A percentile compares a stretch with the other conserved stretches of the same genome.
Conservation (phyloP, 176 grass and related monocot species). For the Bothriochloa decipiens region DNA sequence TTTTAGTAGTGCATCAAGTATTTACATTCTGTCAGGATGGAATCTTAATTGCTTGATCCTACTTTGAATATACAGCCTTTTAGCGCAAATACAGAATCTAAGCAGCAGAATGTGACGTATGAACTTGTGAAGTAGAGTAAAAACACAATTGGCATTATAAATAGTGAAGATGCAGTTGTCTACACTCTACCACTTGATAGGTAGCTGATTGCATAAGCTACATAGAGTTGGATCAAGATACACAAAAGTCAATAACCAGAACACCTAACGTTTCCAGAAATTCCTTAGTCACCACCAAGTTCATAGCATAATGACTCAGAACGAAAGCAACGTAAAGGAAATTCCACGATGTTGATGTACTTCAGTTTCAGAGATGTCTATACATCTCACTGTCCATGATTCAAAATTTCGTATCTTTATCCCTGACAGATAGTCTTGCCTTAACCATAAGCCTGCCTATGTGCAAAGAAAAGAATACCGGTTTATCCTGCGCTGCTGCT, state of each 20-base stretch:
- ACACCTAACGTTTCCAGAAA: constrained; percentile 23
- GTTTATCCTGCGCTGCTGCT: background rate
- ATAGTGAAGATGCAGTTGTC: constrained; percentile 9
- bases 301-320: constrained; percentile 17
- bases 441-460: background rate
- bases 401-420: background rate
- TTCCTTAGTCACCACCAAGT: background rate
- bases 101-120: background rate
- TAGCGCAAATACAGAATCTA: background rate
- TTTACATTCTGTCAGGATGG: background rate
- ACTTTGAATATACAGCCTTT: background rate
- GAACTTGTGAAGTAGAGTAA: background rate
- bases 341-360: background rate
- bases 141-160: background rate
- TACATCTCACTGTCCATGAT: background rate
- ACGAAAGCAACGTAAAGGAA: constrained; percentile 24
- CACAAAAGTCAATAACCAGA: constrained; percentile 28
- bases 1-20: background rate
- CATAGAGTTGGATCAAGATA: constrained; percentile 5
- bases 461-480: background rate
- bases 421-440: background rate
- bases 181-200: too few species aligned
- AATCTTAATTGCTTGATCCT: background rate
- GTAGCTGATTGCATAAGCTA: constrained; percentile 27
- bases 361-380: background rate